Evolutionary conservation across 75 land plant species (phyloP).

Genomic region (Pseudotsuga menziesii): DNA sequence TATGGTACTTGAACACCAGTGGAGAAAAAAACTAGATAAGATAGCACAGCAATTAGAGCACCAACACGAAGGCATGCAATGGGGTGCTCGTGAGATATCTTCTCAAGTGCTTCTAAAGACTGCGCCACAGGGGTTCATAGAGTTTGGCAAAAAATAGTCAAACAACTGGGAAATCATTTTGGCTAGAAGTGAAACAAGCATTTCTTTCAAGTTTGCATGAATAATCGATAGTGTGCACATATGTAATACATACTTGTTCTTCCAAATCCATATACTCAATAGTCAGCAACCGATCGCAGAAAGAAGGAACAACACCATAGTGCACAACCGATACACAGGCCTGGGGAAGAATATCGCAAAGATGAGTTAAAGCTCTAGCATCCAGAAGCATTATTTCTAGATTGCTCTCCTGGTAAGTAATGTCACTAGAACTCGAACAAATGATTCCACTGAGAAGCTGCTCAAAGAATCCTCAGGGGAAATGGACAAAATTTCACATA

Average conservation of each 20-base stretch:
- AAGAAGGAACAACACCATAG: slow-evolving; percentile 53
- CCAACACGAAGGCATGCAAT: slow-evolving; percentile 65
- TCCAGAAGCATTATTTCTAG: slow-evolving; percentile 63
- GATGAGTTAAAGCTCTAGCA: slow-evolving; percentile 58
- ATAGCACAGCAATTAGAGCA: slow-evolving; percentile 54
- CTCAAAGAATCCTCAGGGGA: slow-evolving; percentile 41
- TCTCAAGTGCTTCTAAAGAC: slow-evolving; percentile 82
- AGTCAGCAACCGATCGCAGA: slow-evolving; percentile 46
- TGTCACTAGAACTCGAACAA: slow-evolving; percentile 42
- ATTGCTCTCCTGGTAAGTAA: slow-evolving; percentile 30
- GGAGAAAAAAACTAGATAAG: slow-evolving; percentile 67
- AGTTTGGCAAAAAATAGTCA: background rate
- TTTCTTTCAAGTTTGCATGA: background rate
- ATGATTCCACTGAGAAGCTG: slow-evolving; percentile 25
- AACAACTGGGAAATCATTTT: background rate
- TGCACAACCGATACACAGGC: slow-evolving; percentile 34
- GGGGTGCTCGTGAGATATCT: slow-evolving; percentile 69
- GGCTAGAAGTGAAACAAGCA: background rate
- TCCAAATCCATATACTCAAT: slow-evolving; percentile 83
- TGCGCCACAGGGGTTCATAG: slow-evolving; percentile 12
- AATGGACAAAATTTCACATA: slow-evolving; percentile 63
- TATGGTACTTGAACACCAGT: slow-evolving; percentile 57
- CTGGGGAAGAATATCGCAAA: slow-evolving; percentile 55
- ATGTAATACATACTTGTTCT: slow-evolving; percentile 53
- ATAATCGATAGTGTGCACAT: slow-evolving; percentile 1